Conservation (phyloP, 305 asterid genomes). For the Fraxinus dipetala region DNA sequence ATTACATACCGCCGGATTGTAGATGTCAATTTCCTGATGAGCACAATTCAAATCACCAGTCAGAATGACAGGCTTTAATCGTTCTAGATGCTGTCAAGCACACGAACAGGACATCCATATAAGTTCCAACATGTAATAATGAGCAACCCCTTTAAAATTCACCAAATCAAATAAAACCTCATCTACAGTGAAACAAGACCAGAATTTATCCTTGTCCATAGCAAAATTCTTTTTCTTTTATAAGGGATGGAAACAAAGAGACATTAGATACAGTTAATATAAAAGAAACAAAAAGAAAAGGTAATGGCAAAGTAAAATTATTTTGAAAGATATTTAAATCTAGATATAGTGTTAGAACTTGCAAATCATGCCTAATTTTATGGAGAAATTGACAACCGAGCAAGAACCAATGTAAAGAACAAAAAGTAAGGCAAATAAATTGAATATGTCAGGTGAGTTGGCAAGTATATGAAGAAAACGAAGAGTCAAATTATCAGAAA, state of each 20-base stretch:
- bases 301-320: neutral
- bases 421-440: neutral
- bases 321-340: neutral
- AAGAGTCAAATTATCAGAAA: neutral
- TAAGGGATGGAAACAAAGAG: neutral
- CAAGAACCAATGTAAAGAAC: neutral
- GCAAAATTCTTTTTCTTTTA: no score
- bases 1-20: constrained; percentile 75
- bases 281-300: neutral
- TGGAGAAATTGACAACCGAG: neutral
- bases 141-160: constrained; percentile 1
- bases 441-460: neutral
- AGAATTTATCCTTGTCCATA: neutral
- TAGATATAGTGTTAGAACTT: neutral
- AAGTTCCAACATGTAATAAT: constrained; percentile 15
- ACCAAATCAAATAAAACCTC: neutral
- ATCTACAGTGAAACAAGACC: neutral
- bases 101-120: constrained; percentile 18
- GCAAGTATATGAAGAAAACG: neutral
- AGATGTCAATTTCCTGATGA: constrained; percentile 89
- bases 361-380: neutral
- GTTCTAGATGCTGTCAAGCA: constrained; percentile 75
- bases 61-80: constrained; percentile 82
- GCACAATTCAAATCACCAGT: constrained; percentile 97
- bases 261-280: neutral